These are phyloP conservation scores for Plectosphaerella sp. DNA, from an alignment of 2,329 filamentous ascomycete genomes.

Conservation along the genomic window DNA sequence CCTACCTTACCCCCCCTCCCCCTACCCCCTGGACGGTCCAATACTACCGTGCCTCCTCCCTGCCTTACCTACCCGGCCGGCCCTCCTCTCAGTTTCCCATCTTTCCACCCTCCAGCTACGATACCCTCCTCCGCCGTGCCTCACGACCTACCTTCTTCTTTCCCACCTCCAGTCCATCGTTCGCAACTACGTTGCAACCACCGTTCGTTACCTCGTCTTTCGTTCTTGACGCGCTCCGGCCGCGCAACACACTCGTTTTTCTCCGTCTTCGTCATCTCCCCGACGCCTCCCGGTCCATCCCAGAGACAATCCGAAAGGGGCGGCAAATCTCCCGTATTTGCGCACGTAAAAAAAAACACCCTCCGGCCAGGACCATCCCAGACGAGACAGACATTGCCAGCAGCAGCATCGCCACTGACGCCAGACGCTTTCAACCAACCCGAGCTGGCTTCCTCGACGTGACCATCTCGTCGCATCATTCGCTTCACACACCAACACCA, in stretches of 20 bases:
- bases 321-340: background rate
- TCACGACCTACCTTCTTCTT: background rate
- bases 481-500: background rate
- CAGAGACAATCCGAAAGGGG: background rate
- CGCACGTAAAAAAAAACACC: background rate
- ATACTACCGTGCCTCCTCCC: background rate
- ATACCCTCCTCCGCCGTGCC: background rate
- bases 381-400: too few species aligned
- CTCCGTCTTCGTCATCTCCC: conserved; percentile 2
- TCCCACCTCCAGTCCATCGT: conserved; percentile 4
- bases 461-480: background rate
- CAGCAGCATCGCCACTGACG: too few species aligned
- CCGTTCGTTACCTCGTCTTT: background rate
- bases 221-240: background rate
- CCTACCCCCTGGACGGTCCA: conserved; percentile 2
- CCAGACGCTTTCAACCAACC: too few species aligned
- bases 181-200: background rate
- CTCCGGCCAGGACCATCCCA: background rate
- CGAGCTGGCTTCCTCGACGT: too few species aligned
- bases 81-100: background rate
- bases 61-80: conserved; percentile 1
- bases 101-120: conserved; percentile 1
- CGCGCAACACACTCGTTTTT: conserved; percentile 11
- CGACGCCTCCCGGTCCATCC: background rate
- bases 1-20: conserved; percentile 4